These are phyloP conservation scores for Papiliotrema terrestris DNA, from an alignment of 1,284 basidiomycete genomes.

Conservation along the genomic window DNA sequence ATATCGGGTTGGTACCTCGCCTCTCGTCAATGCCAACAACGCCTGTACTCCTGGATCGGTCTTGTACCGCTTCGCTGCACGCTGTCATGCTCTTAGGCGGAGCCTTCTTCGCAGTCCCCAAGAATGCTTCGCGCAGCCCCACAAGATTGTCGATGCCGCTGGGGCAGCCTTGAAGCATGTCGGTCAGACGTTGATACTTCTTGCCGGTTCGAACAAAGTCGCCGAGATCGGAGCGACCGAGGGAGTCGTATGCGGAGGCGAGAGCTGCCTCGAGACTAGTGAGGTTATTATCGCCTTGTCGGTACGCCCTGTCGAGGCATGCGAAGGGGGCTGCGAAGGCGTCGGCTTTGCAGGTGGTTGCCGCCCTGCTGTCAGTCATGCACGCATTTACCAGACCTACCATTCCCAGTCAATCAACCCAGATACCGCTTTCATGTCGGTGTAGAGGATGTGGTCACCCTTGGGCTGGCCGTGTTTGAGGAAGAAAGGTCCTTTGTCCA, in stretches of 20 bases:
- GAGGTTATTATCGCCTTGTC: background rate
- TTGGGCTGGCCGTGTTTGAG: constrained; percentile 40
- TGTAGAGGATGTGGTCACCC: constrained; percentile 38
- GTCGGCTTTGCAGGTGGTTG: background rate
- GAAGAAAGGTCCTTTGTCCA: background rate
- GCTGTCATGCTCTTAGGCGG: no score
- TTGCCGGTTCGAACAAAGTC: background rate
- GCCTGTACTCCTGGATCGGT: no score
- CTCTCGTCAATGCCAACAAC: no score
- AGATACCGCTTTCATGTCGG: constrained; percentile 23
- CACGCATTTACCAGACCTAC: constrained; percentile 3
- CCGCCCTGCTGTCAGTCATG: background rate
- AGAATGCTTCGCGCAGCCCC: background rate
- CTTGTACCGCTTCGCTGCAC: no score
- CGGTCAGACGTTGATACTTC: background rate
- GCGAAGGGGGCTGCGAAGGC: background rate
- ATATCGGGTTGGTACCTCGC: no score
- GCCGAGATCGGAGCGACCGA: background rate
- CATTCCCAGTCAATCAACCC: constrained; percentile 44
- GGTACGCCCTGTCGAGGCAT: background rate
- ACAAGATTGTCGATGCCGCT: background rate
- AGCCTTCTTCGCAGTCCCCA: no score
- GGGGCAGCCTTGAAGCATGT: background rate
- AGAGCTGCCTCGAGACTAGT: background rate
- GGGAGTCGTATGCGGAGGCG: background rate